phyloP scores from a whole-genome alignment of 2,329 filamentous ascomycete genomes.

The Fusarium anguioides region DNA sequence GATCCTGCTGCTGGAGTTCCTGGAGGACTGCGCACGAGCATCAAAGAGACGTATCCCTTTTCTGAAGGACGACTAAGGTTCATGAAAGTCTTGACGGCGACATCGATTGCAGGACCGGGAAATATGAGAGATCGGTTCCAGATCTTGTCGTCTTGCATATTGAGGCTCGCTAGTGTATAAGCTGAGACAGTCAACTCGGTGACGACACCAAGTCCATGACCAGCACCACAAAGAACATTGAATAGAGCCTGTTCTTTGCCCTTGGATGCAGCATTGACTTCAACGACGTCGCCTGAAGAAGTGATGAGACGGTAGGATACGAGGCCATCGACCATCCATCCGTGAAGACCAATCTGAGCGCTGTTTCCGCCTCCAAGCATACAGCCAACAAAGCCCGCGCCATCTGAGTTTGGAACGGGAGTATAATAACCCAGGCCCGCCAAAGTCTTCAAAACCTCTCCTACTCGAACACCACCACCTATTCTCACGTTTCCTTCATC shows the following conservation, averaged over 20 bases:
- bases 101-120: constrained; percentile 33
- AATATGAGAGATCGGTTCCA: constrained; percentile 50
- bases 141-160: constrained; percentile 45
- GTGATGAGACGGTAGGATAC: constrained; percentile 46
- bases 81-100: constrained; percentile 39
- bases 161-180: constrained; percentile 41
- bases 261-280: constrained; percentile 18
- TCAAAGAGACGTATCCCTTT: constrained; percentile 33
- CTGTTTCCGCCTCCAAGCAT: constrained; percentile 46
- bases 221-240: constrained; percentile 49
- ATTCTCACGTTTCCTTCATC: constrained; percentile 39
- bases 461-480: constrained; percentile 46
- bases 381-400: constrained; percentile 45
- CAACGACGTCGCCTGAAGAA: constrained; percentile 17
- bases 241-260: constrained; percentile 46
- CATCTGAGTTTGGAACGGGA: constrained; percentile 43
- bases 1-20: constrained; percentile 44
- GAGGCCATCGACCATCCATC: constrained; percentile 50
- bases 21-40: constrained; percentile 47
- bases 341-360: constrained; percentile 45
- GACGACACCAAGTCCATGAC: constrained; percentile 50
- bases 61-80: constrained; percentile 29
- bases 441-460: constrained; percentile 44
- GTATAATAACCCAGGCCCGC: constrained; percentile 48
- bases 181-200: constrained; percentile 43